Evolutionary conservation across 371 early-diverging fungal genomes (phyloP), one percentile per base, ranked within the genome.

Genomic region (Mortierella sp.): DNA sequence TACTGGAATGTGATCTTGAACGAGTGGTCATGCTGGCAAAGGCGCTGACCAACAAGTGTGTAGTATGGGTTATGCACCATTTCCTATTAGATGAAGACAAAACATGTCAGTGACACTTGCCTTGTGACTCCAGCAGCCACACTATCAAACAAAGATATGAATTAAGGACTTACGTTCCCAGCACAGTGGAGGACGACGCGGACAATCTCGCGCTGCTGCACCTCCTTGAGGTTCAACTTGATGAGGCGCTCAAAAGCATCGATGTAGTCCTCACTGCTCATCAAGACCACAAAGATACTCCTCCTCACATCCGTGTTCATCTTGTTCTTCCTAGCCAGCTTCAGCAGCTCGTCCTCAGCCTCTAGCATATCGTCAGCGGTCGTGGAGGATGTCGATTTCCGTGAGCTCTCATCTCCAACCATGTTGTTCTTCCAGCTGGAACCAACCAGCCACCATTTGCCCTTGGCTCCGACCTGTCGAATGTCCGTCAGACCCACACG

Each of bases 251-350:
- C 96, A 87, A 96, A 96, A 5, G 97, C 98, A 83, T 99, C 99
- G 44, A 96, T 89, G 84, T 96, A 98, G 88, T 98, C 99, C 93
- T 97, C 97, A 83, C 97, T 94, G 86, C 95, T 93, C 96, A 99
- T 97, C 63, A 98, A 89, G 6, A 94, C 93, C 11, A 98, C 93
- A 91, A 99, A 99, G 72, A 99, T 95, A 76, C 94, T 95, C 79
- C 97, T 90, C 71, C 99, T 93, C 18, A 98, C 91, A 83, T 98
- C 99, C 16, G 99, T 98, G 91, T 98, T 98, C 98, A 99, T 98
- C 72, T 95, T 94, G 88, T 97, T 97, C 77, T 94, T 91, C 71
- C 94, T 90, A 29, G 99, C 98, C 38, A 98, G 88, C 41, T 79
- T 79, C 43, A 86, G 18, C 55, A 86, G 72, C 75, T 86, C 87